Percentiles rank a stretch among this genome's conserved stretches.
These are phyloP conservation scores for Lipomyces anomalus DNA, from an alignment of 805 yeast genomes.

Conservation along the genomic window DNA sequence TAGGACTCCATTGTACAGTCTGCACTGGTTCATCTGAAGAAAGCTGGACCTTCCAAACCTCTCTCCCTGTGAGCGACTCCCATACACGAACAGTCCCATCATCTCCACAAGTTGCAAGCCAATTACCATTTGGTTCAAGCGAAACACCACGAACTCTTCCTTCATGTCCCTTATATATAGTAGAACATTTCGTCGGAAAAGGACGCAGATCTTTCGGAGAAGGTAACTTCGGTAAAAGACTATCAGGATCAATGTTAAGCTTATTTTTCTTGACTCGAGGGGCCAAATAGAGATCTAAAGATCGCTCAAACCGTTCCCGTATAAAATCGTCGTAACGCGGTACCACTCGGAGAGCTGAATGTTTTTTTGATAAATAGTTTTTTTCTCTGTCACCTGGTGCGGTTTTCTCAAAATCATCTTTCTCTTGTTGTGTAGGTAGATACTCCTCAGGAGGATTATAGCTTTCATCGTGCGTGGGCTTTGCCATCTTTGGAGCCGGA, in stretches of 20 bases:
- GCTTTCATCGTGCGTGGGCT: constrained; percentile 94
- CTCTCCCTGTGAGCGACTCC: constrained; percentile 95
- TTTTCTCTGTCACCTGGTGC: constrained; percentile 75
- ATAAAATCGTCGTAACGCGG: constrained; percentile 85
- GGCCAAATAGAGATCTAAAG: constrained; percentile 87
- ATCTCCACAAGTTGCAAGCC: constrained; percentile 97
- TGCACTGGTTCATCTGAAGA: constrained; percentile 70
- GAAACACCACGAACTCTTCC: constrained; percentile 77
- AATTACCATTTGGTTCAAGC: constrained; percentile 82
- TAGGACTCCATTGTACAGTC: constrained; percentile 86
- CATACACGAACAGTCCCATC: constrained; percentile 95
- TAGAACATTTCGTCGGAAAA: constrained; percentile 87
- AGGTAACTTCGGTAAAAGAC: constrained; percentile 91
- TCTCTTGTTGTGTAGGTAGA: constrained; percentile 71
- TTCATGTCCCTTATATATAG: constrained; percentile 74
- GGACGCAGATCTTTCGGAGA: constrained; percentile 95
- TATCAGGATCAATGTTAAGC: constrained; percentile 90
- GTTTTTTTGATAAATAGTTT: constrained; percentile 78
- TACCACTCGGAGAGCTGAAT: constrained; percentile 74
- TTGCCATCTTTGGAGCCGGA: constrained; percentile 91
- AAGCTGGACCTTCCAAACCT: constrained; percentile 62
- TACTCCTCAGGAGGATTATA: constrained; percentile 98
- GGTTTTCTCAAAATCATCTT: constrained; percentile 57
- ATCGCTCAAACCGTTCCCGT: constrained; percentile 89
- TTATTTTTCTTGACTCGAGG: constrained; percentile 92